phyloP scores from a whole-genome alignment of 768 basidiomycete species.

The Mycena latifolia region DNA sequence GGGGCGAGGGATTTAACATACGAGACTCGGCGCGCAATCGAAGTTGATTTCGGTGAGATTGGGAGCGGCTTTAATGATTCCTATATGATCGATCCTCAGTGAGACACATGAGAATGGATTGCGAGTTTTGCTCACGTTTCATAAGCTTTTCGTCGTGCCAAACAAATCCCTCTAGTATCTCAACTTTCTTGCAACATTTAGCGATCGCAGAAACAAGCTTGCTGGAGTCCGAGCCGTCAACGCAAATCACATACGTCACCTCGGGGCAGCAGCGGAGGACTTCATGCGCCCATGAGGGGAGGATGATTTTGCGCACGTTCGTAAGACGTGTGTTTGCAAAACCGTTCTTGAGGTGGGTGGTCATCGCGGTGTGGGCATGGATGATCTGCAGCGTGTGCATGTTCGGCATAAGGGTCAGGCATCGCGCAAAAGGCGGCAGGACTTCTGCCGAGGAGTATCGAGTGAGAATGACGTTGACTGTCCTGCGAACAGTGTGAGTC shows the following conservation, averaged over 20 bases:
- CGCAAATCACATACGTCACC: constrained; percentile 42
- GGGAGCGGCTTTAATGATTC: constrained; percentile 19
- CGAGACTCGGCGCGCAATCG: neutral
- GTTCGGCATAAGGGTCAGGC: constrained; percentile 45
- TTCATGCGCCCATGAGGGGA: constrained; percentile 46
- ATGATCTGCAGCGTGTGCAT: constrained; percentile 47
- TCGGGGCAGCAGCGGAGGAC: constrained; percentile 47
- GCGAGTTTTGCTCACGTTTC: constrained; percentile 41
- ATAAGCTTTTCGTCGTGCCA: constrained; percentile 34
- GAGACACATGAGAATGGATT: constrained; percentile 13
- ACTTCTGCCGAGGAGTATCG: constrained; percentile 40
- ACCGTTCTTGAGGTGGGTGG: constrained; percentile 41
- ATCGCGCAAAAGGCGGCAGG: constrained; percentile 43
- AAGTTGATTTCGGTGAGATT: constrained; percentile 2
- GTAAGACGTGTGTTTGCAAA: constrained; percentile 44
- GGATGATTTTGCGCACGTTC: constrained; percentile 38
- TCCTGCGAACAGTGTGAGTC: constrained; percentile 28
- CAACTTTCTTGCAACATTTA: constrained; percentile 45
- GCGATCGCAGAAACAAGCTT: constrained; percentile 45
- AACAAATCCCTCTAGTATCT: constrained; percentile 42
- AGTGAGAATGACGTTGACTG: constrained; percentile 44
- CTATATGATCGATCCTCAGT: constrained; percentile 9
- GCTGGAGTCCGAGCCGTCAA: constrained; percentile 36
- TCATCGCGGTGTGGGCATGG: constrained; percentile 47
- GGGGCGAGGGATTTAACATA: neutral